phyloP scores from a whole-genome alignment of 2,329 filamentous ascomycete species.

The Aotearoamyces nothofagi region DNA sequence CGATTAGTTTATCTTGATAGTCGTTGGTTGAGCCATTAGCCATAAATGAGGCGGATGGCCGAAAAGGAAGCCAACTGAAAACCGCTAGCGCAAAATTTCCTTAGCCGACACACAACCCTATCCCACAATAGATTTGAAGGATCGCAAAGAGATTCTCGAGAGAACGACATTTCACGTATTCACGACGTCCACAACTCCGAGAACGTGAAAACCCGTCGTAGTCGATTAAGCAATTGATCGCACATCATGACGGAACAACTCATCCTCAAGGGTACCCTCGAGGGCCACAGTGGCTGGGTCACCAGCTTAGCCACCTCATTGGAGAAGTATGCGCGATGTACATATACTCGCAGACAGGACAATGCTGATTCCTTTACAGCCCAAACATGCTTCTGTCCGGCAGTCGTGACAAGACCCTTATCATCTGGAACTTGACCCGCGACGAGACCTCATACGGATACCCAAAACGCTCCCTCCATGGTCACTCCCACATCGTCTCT shows the following conservation, averaged over 20 bases:
- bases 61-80: no score
- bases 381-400: conserved; percentile 99
- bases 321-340: conserved; percentile 65
- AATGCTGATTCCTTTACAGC: conserved; percentile 29
- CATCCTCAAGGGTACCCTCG: conserved; percentile 90
- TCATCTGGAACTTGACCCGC: conserved; percentile 99
- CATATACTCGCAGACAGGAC: conserved; percentile 5
- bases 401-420: conserved; percentile 95
- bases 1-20: no score
- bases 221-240: conserved; percentile 13
- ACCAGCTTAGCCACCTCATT: conserved; percentile 96
- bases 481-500: conserved; percentile 99
- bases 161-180: not conserved
- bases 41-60: no score
- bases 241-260: conserved; percentile 21
- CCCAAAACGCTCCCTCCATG: conserved; percentile 96
- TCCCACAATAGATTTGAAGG: no score
- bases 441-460: conserved; percentile 97
- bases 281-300: conserved; percentile 99
- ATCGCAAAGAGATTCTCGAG: no score
- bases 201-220: conserved; percentile 2
- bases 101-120: no score
- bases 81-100: no score
- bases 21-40: no score
- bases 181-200: conserved; percentile 1